Conservation (phyloP, 352 stramenopile genomes). For the Phytopythium sindhum region DNA sequence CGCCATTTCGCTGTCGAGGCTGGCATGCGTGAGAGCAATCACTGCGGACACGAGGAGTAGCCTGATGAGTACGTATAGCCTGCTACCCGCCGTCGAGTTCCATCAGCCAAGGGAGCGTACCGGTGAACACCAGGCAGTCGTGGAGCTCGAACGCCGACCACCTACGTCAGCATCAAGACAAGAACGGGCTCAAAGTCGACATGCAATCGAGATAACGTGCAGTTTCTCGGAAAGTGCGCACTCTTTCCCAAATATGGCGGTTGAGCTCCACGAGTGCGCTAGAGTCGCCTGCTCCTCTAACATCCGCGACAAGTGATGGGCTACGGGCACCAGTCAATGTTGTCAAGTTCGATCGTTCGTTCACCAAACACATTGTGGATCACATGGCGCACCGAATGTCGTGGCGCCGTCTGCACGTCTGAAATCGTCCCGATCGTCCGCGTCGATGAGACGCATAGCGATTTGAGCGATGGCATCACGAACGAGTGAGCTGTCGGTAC, state of each 20-base stretch:
- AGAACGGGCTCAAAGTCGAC: neutral
- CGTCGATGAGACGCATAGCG: constrained; percentile 50
- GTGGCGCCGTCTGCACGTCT: constrained; percentile 50
- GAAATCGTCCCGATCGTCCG: constrained; percentile 53
- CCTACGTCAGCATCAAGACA: constrained; percentile 9
- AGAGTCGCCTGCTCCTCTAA: constrained; percentile 54
- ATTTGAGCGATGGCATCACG: constrained; percentile 48
- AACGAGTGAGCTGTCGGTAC: constrained; percentile 21
- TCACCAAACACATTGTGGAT: too few species aligned
- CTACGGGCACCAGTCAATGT: neutral
- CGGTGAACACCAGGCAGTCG: constrained; percentile 53
- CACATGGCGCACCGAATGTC: constrained; percentile 34
- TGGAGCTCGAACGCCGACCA: constrained; percentile 45
- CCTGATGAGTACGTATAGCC: neutral
- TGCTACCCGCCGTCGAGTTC: neutral
- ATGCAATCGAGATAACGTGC: too few species aligned
- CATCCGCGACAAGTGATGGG: constrained; percentile 48
- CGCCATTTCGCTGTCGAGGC: constrained; percentile 51
- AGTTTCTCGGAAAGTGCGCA: neutral
- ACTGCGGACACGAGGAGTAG: constrained; percentile 22
- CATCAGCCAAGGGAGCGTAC: constrained; percentile 12
- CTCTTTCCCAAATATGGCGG: neutral
- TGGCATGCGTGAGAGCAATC: constrained; percentile 51
- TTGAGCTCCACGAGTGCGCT: constrained; percentile 28
- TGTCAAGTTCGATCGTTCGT: constrained; percentile 1